These are phyloP conservation scores for Phaeosphaeriaceae sp. DNA, from an alignment of 2,329 filamentous ascomycete genomes.

Conservation along the genomic window DNA sequence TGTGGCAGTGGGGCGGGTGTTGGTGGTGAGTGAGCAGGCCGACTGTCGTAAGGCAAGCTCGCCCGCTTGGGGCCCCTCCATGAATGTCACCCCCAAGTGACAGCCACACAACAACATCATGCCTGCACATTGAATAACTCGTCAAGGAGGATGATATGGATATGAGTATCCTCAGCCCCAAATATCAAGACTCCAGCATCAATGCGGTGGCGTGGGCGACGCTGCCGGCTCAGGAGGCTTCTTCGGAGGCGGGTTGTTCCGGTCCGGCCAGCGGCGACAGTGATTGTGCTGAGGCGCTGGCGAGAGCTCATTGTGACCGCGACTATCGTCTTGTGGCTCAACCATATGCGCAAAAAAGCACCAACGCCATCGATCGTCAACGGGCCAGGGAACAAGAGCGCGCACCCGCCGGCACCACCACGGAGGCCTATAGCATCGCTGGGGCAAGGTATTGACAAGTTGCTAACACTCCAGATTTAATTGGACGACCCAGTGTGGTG, in stretches of 20 bases:
- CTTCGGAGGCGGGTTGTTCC: not conserved
- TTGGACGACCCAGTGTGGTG: too few species aligned
- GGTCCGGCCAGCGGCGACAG: not conserved
- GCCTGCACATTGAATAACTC: not conserved
- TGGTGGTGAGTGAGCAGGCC: not conserved
- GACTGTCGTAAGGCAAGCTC: not conserved
- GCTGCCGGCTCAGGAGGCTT: too few species aligned
- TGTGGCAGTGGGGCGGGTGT: not conserved
- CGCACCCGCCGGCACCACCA: too few species aligned
- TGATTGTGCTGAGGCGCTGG: not conserved
- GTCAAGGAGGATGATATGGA: not conserved
- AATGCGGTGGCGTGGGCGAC: not conserved
- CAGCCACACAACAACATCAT: not conserved
- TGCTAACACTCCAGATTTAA: not conserved
- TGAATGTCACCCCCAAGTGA: not conserved
- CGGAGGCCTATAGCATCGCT: not conserved
- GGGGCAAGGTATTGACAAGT: not conserved
- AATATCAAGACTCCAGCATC: not conserved
- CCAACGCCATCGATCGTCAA: not conserved
- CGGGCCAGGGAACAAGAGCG: too few species aligned
- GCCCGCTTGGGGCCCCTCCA: not conserved
- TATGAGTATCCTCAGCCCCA: not conserved
- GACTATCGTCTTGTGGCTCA: not conserved
- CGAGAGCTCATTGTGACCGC: not conserved
- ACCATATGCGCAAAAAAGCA: not conserved